Percentiles rank a stretch among this genome's conserved stretches.
phyloP scores from a whole-genome alignment of 148 eudicot species.

The Silene conica region DNA sequence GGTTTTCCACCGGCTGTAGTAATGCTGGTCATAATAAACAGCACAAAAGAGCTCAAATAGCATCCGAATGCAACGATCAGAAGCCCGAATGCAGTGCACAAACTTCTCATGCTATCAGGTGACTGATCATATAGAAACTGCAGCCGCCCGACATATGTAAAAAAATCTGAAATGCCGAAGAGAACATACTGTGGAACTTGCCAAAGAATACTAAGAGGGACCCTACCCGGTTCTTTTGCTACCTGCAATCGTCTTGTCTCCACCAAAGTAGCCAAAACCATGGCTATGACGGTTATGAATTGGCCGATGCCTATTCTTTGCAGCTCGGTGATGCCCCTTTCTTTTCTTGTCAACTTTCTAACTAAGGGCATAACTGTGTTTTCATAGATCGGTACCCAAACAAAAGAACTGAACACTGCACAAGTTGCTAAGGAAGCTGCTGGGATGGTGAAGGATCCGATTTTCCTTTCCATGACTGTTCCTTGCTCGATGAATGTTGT shows the following conservation, averaged over 20 bases:
- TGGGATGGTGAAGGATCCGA: constrained; percentile 54
- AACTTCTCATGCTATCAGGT: constrained; percentile 53
- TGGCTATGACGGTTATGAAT: constrained; percentile 38
- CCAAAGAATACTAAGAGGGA: constrained; percentile 39
- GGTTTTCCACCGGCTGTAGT: constrained; percentile 34
- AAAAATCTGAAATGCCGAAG: constrained; percentile 46
- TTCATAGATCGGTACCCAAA: constrained; percentile 51
- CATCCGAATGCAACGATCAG: constrained; percentile 35
- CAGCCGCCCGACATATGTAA: constrained; percentile 36
- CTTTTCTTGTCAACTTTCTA: constrained; percentile 35
- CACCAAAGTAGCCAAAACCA: constrained; percentile 36
- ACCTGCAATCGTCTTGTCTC: constrained; percentile 37
- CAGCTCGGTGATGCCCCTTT: constrained; percentile 47
- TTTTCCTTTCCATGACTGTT: constrained; percentile 37
- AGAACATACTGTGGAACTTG: constrained; percentile 51
- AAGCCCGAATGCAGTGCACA: constrained; percentile 40
- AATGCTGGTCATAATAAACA: constrained; percentile 37
- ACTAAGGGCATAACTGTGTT: constrained; percentile 35
- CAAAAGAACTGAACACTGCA: constrained; percentile 42
- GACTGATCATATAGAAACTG: constrained; percentile 53
- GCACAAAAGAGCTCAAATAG: constrained; percentile 41
- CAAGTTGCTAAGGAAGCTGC: constrained; percentile 52
- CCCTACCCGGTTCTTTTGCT: constrained; percentile 12
- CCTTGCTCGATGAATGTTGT: constrained; percentile 62
- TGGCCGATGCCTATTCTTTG: constrained; percentile 60